These are phyloP conservation scores for Draba incana DNA, from an alignment of 345 rosid species.

Conservation along the genomic window DNA sequence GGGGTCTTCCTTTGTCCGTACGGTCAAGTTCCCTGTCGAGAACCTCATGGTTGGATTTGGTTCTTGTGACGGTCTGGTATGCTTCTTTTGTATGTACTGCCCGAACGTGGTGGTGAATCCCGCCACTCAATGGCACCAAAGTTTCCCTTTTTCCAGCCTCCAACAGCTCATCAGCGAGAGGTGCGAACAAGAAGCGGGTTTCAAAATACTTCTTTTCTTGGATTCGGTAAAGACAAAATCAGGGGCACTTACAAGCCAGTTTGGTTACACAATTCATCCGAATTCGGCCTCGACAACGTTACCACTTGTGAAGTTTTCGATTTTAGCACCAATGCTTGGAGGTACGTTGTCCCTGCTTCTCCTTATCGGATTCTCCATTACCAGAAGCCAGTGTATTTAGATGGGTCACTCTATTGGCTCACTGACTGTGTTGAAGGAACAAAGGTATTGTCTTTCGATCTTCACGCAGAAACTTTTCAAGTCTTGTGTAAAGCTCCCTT, in stretches of 20 bases:
- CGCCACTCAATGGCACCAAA: not conserved
- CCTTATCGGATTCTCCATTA: not conserved
- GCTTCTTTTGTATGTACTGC: not conserved
- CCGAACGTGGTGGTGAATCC: not conserved
- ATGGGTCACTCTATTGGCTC: not conserved
- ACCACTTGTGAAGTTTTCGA: slow-evolving; percentile 7
- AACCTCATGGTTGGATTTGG: not conserved
- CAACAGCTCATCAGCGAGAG: not conserved
- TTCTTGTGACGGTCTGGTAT: slow-evolving; percentile 10
- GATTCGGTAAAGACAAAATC: not conserved
- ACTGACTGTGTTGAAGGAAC: not conserved
- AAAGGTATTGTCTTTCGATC: not conserved
- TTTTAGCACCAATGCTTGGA: slow-evolving; percentile 12
- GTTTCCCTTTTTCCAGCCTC: not conserved
- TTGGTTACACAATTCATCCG: not conserved
- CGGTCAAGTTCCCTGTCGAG: not conserved
- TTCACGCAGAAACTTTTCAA: slow-evolving; percentile 15
- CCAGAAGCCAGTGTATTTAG: not conserved
- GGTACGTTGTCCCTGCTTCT: not conserved
- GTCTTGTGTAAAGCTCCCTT: not conserved
- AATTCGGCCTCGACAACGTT: not conserved
- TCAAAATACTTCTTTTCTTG: not conserved
- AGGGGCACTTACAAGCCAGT: not conserved
- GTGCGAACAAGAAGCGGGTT: no score
- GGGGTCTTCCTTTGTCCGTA: no score